A percentile compares a stretch with the other conserved stretches of the same genome.
Evolutionary conservation across 2,329 filamentous ascomycete species (phyloP).

Genomic region (Clarireedia monteithiana): DNA sequence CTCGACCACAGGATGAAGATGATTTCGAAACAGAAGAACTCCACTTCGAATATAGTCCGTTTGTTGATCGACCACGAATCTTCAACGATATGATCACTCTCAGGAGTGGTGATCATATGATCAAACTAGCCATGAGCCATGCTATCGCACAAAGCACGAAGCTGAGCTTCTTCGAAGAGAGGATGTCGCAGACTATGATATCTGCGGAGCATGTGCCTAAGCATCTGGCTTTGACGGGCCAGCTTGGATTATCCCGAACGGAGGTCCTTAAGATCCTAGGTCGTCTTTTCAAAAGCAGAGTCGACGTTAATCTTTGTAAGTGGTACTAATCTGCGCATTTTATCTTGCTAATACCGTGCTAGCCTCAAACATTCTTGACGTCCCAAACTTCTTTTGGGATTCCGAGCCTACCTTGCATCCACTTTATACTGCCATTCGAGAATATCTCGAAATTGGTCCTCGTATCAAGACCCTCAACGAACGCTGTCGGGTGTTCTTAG

Average conservation of each 20-base stretch:
- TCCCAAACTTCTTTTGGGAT: constrained; percentile 98
- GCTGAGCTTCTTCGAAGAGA: constrained; percentile 89
- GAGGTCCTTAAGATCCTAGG: constrained; percentile 92
- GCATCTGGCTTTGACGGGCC: constrained; percentile 77
- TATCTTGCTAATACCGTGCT: constrained; percentile 15
- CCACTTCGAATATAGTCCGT: constrained; percentile 90
- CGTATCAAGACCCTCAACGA: constrained; percentile 97
- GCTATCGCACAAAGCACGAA: constrained; percentile 97
- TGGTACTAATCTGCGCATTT: constrained; percentile 15
- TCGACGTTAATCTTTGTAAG: constrained; percentile 96
- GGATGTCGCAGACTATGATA: constrained; percentile 90
- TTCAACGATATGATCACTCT: constrained; percentile 99
- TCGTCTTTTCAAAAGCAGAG: constrained; percentile 82
- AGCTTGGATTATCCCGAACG: constrained; percentile 81
- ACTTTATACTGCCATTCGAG: constrained; percentile 86
- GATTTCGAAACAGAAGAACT: constrained; percentile 98
- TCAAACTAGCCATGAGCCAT: constrained; percentile 95
- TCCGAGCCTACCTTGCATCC: constrained; percentile 91
- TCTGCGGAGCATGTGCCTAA: constrained; percentile 90
- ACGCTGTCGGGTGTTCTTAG: constrained; percentile 90
- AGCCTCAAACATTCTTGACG: constrained; percentile 94
- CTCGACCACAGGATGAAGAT: constrained; percentile 72
- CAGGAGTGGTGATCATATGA: constrained; percentile 94
- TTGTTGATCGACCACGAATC: constrained; percentile 79
- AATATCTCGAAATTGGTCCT: constrained; percentile 95